phyloP scores from a whole-genome alignment of 2,329 filamentous ascomycete species.

The Fusarium albidum region DNA sequence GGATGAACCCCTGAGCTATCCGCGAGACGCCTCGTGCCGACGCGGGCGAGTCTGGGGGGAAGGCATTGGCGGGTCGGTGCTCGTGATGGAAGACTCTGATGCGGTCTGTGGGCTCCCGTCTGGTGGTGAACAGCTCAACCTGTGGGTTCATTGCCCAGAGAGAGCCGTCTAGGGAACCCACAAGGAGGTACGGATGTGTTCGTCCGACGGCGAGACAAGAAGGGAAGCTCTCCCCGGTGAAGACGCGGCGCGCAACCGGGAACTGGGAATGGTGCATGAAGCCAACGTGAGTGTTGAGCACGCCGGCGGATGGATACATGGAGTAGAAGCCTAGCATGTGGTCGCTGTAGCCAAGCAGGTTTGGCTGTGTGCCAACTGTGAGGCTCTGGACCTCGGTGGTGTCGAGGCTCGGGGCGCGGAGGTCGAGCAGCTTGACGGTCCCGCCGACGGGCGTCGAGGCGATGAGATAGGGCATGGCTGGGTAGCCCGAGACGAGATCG shows the following conservation, averaged over 20 bases:
- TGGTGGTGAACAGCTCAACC: constrained; percentile 47
- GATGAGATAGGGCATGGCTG: constrained; percentile 64
- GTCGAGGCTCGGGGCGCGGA: constrained; percentile 61
- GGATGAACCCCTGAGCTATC: constrained; percentile 60
- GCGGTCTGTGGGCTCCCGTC: constrained; percentile 45
- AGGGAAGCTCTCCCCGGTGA: constrained; percentile 58
- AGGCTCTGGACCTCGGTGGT: constrained; percentile 61
- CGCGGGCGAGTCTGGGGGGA: constrained; percentile 40
- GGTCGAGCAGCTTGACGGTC: constrained; percentile 60
- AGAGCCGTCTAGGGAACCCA: constrained; percentile 63
- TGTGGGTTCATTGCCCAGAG: constrained; percentile 57
- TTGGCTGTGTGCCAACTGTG: constrained; percentile 60
- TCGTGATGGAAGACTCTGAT: constrained; percentile 62
- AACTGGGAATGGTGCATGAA: constrained; percentile 63
- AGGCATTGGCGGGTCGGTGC: constrained; percentile 50
- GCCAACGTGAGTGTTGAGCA: constrained; percentile 60
- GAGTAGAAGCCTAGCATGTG: constrained; percentile 64
- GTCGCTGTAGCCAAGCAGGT: constrained; percentile 63
- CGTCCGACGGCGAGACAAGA: constrained; percentile 59
- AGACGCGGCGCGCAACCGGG: constrained; percentile 60
- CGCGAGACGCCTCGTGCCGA: constrained; percentile 56
- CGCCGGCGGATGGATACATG: constrained; percentile 60
- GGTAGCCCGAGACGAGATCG: constrained; percentile 64
- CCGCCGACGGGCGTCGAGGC: constrained; percentile 64
- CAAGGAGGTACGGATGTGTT: constrained; percentile 61